Evolutionary conservation across 768 basidiomycete species (phyloP).

Genomic region (Rhodotorula babjevae): DNA sequence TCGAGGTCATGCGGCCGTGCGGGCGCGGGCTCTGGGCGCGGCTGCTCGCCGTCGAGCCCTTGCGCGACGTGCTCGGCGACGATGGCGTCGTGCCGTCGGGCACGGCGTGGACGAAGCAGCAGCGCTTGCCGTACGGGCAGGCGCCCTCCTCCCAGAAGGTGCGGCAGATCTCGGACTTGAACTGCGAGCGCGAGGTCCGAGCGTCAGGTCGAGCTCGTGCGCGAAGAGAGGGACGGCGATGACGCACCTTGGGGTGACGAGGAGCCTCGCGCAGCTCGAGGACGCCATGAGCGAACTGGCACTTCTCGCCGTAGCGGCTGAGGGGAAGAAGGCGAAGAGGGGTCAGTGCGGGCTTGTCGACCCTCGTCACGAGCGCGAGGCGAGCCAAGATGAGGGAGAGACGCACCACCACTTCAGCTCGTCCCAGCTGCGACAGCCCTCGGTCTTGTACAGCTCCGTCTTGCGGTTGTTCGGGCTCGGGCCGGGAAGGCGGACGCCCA

Average conservation of each 20-base stretch:
- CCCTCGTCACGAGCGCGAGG: not conserved
- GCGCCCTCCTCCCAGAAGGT: constrained; percentile 93
- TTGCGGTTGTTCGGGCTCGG: constrained; percentile 90
- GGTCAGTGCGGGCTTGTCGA: not conserved
- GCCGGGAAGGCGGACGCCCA: constrained; percentile 49
- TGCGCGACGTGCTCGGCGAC: not conserved
- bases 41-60: not conserved
- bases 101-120: constrained; percentile 83
- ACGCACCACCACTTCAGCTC: constrained; percentile 52
- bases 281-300: constrained; percentile 89
- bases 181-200: constrained; percentile 54
- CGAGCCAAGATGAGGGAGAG: not conserved
- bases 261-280: constrained; percentile 78
- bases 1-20: constrained; percentile 28
- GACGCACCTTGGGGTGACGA: constrained; percentile 76
- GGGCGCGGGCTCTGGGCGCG: constrained; percentile 20
- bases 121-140: constrained; percentile 84
- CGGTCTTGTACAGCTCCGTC: constrained; percentile 71
- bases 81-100: constrained; percentile 53
- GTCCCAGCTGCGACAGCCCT: constrained; percentile 36
- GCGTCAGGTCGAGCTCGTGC: constrained; percentile 20
- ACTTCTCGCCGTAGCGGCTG: constrained; percentile 80
- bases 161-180: constrained; percentile 90
- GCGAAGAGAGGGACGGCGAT: constrained; percentile 15
- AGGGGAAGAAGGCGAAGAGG: constrained; percentile 42